These are phyloP conservation scores for Dissophora ornata DNA, from an alignment of 192 early-diverging fungal genomes.

Conservation along the genomic window DNA sequence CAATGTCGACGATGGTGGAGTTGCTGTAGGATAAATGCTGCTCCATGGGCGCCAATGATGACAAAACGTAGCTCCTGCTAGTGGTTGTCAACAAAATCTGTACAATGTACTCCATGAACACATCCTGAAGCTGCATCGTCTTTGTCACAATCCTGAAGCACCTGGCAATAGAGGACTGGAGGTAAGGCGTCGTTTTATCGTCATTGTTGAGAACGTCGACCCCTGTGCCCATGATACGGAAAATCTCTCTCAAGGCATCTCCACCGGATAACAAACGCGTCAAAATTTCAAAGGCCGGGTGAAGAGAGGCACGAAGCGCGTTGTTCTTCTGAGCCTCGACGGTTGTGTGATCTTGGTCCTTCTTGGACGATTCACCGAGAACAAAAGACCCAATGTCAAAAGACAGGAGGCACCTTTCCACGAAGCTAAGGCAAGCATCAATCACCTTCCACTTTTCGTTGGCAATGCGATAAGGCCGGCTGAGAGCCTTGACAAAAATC, in stretches of 20 bases:
- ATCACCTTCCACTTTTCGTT: conserved; percentile 84
- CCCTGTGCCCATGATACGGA: conserved; percentile 72
- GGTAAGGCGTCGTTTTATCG: conserved; percentile 38
- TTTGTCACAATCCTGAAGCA: conserved; percentile 73
- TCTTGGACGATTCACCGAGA: conserved; percentile 14
- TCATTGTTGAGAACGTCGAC: conserved; percentile 71
- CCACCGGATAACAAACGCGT: conserved; percentile 81
- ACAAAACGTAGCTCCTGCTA: conserved; percentile 54
- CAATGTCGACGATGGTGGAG: conserved; percentile 77
- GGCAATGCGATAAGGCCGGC: conserved; percentile 70
- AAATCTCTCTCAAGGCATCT: conserved; percentile 74
- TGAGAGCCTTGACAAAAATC: conserved; percentile 83
- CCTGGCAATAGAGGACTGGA: conserved; percentile 53
- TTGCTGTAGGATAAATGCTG: conserved; percentile 79
- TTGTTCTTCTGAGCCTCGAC: conserved; percentile 44
- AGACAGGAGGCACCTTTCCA: conserved; percentile 82
- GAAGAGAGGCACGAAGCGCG: conserved; percentile 63
- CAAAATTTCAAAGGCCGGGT: conserved; percentile 90
- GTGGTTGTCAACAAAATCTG: conserved; percentile 59
- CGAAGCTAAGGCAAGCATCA: conserved; percentile 75
- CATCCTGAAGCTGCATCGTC: conserved; percentile 78
- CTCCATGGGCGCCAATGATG: conserved; percentile 79
- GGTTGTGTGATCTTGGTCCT: conserved; percentile 25
- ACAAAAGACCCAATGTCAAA: conserved; percentile 71
- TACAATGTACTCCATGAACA: conserved; percentile 68